A percentile compares a stretch with the other conserved stretches of the same genome.
phyloP scores from a whole-genome alignment of 768 basidiomycete species.

The Russula brevipes region DNA sequence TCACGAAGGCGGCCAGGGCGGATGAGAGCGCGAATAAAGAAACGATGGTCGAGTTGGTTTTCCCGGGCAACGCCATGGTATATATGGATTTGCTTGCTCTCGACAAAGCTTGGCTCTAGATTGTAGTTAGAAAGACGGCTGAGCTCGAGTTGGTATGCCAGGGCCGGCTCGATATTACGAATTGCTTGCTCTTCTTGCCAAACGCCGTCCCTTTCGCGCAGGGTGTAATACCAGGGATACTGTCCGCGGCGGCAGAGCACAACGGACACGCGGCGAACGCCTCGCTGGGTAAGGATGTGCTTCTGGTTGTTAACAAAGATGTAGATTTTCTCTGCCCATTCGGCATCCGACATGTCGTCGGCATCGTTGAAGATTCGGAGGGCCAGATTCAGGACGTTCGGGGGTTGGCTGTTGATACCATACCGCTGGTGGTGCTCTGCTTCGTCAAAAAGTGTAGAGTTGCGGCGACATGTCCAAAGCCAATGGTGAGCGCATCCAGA shows the following conservation, averaged over 20 bases:
- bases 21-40: slow-evolving; percentile 95
- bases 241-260: slow-evolving; percentile 86
- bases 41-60: slow-evolving; percentile 95
- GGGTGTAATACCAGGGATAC: slow-evolving; percentile 93
- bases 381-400: slow-evolving; percentile 92
- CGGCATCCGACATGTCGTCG: slow-evolving; percentile 71
- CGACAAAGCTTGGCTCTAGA: slow-evolving; percentile 91
- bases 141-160: slow-evolving; percentile 97
- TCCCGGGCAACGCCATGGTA: slow-evolving; percentile 94
- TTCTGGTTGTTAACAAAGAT: slow-evolving; percentile 66
- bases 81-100: slow-evolving; percentile 96
- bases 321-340: slow-evolving; percentile 68
- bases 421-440: slow-evolving; percentile 72
- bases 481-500: slow-evolving; percentile 57
- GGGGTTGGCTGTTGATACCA: slow-evolving; percentile 65
- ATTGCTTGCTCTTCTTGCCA: slow-evolving; percentile 97
- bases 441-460: slow-evolving; percentile 65
- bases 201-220: slow-evolving; percentile 62
- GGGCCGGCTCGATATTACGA: slow-evolving; percentile 95
- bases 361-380: slow-evolving; percentile 80
- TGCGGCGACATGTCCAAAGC: slow-evolving; percentile 68
- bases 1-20: slow-evolving; percentile 93
- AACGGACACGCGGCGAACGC: slow-evolving; percentile 88
- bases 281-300: slow-evolving; percentile 59
- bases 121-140: slow-evolving; percentile 96